Conservation (phyloP, 1,284 basidiomycete species). For the Sphagnurus paluster region DNA sequence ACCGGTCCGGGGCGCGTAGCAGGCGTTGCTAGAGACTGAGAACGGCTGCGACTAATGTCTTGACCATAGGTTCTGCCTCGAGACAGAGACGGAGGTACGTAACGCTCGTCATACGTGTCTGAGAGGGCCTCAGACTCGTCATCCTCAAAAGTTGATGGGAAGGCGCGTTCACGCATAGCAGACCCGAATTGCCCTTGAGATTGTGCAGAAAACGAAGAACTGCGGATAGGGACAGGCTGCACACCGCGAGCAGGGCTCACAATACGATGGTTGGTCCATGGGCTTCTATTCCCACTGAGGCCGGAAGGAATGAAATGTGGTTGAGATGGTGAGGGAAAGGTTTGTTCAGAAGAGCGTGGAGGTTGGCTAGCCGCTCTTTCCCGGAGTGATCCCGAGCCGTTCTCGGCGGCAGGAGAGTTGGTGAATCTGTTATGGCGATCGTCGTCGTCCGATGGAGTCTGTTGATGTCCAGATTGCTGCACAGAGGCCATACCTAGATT, state of each 20-base stretch:
- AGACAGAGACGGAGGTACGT: slow-evolving; percentile 39
- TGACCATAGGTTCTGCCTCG: slow-evolving; percentile 57
- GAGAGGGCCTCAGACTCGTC: slow-evolving; percentile 65
- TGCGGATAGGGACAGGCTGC: slow-evolving; percentile 40
- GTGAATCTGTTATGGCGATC: slow-evolving; percentile 60
- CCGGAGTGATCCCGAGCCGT: slow-evolving; percentile 39
- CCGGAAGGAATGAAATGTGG: slow-evolving; percentile 49
- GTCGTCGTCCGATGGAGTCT: slow-evolving; percentile 29
- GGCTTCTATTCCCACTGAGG: slow-evolving; percentile 39
- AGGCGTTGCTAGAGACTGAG: slow-evolving; percentile 66
- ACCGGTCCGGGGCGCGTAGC: slow-evolving; percentile 54
- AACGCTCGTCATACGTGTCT: slow-evolving; percentile 53
- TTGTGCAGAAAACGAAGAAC: slow-evolving; percentile 64
- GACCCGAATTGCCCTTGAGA: slow-evolving; percentile 55
- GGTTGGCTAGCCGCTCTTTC: slow-evolving; percentile 72
- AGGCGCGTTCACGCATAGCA: slow-evolving; percentile 59
- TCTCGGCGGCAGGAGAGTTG: slow-evolving; percentile 28
- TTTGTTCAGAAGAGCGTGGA: slow-evolving; percentile 50
- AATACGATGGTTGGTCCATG: slow-evolving; percentile 46
- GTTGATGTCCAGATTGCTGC: slow-evolving; percentile 20
- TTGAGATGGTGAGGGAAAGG: slow-evolving; percentile 51
- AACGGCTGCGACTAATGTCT: slow-evolving; percentile 69
- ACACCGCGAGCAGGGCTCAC: slow-evolving; percentile 28
- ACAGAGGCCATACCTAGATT: slow-evolving; percentile 22
- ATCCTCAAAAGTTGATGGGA: slow-evolving; percentile 50